Evolutionary conservation across 1,139 yeast species (phyloP), one percentile per base, ranked within the genome.

Genomic region (Taphrina confusa): DNA sequence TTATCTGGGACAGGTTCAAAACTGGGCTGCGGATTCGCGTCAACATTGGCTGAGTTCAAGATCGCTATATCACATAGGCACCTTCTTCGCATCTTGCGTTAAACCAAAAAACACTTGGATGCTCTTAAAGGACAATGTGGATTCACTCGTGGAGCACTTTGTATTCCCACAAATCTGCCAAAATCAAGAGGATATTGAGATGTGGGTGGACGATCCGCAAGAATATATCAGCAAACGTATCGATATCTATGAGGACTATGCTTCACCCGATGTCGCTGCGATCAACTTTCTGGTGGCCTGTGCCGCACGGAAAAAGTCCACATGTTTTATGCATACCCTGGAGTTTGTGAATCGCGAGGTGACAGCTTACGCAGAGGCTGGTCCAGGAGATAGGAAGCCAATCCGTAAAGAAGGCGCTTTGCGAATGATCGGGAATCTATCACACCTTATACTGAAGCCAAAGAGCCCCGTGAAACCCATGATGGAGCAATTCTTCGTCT

Each of bases 131-230:
- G 89, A 92, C 1, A 87, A 85, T 71, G 79, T 82, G 60, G 82
- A 81, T 58, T 78, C 80, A 14, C 74, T 92, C 52, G 76, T 91
- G 25, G 76, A 84, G 14, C 90, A 85, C 67, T 83, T 92, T 63
- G 78, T 91, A 11, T 90, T 80, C 73, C 97, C 97, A 3, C 73
- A 89, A 55, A 74, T 92, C 57, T 80, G 87, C 65, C 91, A 95
- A 9, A 78, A 80, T 20, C 87, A 86, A 63, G 81, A 80, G 11
- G 82, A 82, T 25, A 75, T 90, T 63, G 95, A 88, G 65, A 74
- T 82, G 34, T 91, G 87, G 74, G 96, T 90, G 64, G 82, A 80
- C 64, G 97, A 92, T 69, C 97, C 97, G 4, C 87, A 82, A 62
- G 97, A 91, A 71, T 92, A 90, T 70, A 87, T 92, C 65, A 91